A percentile compares a stretch with the other conserved stretches of the same genome.
Conservation (phyloP, 768 basidiomycete species). For the Mycena pura region DNA sequence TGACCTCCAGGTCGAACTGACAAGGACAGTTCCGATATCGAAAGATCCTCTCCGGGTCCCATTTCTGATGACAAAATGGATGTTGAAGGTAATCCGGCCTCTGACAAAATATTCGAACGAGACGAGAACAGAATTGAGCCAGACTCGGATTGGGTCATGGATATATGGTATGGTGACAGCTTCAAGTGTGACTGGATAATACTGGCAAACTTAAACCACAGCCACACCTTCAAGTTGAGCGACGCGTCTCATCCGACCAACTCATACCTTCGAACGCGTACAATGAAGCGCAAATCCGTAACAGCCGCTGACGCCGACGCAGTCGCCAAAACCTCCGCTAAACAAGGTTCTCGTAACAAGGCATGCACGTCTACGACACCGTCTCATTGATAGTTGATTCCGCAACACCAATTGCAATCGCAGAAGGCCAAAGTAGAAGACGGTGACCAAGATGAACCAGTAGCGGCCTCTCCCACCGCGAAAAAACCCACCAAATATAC, state of each 20-base stretch:
- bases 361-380: slow-evolving; percentile 4
- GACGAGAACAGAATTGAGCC: no score
- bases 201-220: no score
- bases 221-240: no score
- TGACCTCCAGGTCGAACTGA: slow-evolving; percentile 24
- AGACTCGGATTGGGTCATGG: no score
- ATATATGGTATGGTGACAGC: no score
- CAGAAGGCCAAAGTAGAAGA: slow-evolving; percentile 29
- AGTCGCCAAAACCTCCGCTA: background rate
- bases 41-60: slow-evolving; percentile 42
- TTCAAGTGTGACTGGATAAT: no score
- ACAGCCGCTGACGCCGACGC: background rate
- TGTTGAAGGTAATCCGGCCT: slow-evolving; percentile 35
- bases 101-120: slow-evolving; percentile 40
- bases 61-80: slow-evolving; percentile 29
- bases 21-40: slow-evolving; percentile 46
- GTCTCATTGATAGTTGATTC: background rate
- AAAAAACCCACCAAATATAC: slow-evolving; percentile 46
- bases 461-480: slow-evolving; percentile 14
- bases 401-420: background rate
- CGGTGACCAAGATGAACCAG: slow-evolving; percentile 15
- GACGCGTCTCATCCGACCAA: background rate
- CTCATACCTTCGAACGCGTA: no score
- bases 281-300: slow-evolving; percentile 18
- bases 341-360: slow-evolving; percentile 5